Evolutionary conservation across 75 land plant species (phyloP), one percentile per base, ranked within the genome.

Genomic region (Isoetes taiwanensis): DNA sequence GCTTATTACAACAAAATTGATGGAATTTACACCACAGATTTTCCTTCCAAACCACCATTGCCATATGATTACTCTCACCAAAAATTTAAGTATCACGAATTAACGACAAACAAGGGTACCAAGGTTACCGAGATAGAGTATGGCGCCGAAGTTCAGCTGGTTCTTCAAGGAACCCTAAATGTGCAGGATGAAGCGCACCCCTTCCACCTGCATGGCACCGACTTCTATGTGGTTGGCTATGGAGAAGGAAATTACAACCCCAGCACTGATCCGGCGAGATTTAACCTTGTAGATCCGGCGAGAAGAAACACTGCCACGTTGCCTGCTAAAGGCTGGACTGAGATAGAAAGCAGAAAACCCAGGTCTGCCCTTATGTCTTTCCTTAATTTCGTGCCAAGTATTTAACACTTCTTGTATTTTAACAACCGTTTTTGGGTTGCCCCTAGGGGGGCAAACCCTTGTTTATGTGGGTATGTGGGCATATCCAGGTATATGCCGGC

Each of bases 1-100:
- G 81, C 82, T n/a, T 77, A 78, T 32, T 73, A 72, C 39, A 75
- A n/a, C 41, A n/a, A n/a, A n/a, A n/a, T n/a, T n/a, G 61, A 30
- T 2, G 70, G 74, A 8, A 62, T 77, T 19, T 72, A 58, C 39
- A 43, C 57, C 1, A 3, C 72, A 0, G 65, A 77, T 52, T 73
- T 77, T 43, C 80, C 80, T 1, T 40, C 10, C n/a, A 14, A 16
- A n/a, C 80, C 80, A 34, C 23, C 58, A 0, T 31, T 21, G 3
- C 60, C 67, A 26, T 77, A 68, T 66, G 71, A 77, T 20, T 77
- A 72, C 56, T 72, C 80, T 3, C n/a, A n/a, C n/a, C n/a, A n/a
- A n/a, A n/a, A n/a, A n/a, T n/a, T n/a, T n/a, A n/a, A n/a, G n/a
- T n/a, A n/a, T n/a, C n/a, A n/a, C n/a, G 80, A 76, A 0, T 54